These are phyloP conservation scores for Coprinopsis marcescibilis DNA, from an alignment of 768 basidiomycete species.

Conservation along the genomic window DNA sequence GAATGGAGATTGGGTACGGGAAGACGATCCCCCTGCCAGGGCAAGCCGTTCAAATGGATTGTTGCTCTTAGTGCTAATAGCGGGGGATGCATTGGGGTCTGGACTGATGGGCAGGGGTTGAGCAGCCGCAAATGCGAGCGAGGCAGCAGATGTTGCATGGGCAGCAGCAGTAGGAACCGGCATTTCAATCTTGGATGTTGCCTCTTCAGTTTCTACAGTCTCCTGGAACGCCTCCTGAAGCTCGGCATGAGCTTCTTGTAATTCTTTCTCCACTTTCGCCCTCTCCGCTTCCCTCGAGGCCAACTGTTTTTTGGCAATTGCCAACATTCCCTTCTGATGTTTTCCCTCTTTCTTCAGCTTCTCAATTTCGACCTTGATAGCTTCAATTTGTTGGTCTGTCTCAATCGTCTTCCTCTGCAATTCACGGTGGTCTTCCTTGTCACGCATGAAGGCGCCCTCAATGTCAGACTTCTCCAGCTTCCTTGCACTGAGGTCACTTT, in stretches of 20 bases:
- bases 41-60: slow-evolving; percentile 85
- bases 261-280: slow-evolving; percentile 63
- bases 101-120: slow-evolving; percentile 72
- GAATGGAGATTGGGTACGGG: slow-evolving; percentile 59
- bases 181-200: slow-evolving; percentile 29
- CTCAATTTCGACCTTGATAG: slow-evolving; percentile 71
- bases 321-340: slow-evolving; percentile 92
- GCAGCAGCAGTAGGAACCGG: slow-evolving; percentile 12
- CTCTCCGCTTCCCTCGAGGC: slow-evolving; percentile 75
- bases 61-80: slow-evolving; percentile 61
- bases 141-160: slow-evolving; percentile 33
- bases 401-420: slow-evolving; percentile 83
- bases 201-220: slow-evolving; percentile 48
- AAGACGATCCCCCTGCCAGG: slow-evolving; percentile 35
- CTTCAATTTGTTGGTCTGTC: slow-evolving; percentile 64
- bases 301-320: slow-evolving; percentile 93
- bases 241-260: slow-evolving; percentile 60
- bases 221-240: slow-evolving; percentile 47
- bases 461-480: slow-evolving; percentile 89
- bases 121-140: slow-evolving; percentile 55
- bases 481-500: slow-evolving; percentile 87
- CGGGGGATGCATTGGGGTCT: slow-evolving; percentile 45
- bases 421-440: slow-evolving; percentile 91
- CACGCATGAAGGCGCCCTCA: slow-evolving; percentile 77
- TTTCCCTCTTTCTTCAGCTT: slow-evolving; percentile 90